Conservation (phyloP, 306 rosid genomes). For the Quercus robur region DNA sequence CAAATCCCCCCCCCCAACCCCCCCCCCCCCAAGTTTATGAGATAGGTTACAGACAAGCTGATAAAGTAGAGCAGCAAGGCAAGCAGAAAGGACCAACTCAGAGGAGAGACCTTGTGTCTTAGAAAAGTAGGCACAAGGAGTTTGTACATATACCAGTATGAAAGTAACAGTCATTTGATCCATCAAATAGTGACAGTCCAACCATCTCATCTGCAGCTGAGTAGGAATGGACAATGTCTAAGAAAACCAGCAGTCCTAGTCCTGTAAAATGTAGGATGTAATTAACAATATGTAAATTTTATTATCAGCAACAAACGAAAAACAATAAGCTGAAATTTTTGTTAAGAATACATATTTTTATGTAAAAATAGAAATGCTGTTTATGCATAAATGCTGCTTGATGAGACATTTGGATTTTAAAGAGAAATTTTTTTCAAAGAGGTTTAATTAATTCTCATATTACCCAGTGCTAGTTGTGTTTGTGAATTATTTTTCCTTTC, state of each 20-base stretch:
- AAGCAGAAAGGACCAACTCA: constrained; percentile 5
- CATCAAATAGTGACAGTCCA: constrained; percentile 86
- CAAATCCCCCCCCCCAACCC: background rate
- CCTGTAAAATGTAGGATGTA: constrained; percentile 47
- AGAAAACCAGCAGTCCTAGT: constrained; percentile 76
- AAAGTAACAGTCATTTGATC: constrained; percentile 91
- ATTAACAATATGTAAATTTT: constrained; percentile 17
- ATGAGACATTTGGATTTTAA: background rate
- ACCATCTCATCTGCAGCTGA: constrained; percentile 98
- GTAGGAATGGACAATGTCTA: constrained; percentile 93
- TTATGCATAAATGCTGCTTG: background rate
- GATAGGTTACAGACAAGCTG: constrained; percentile 11
- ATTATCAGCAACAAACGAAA: background rate
- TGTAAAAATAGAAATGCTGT: background rate
- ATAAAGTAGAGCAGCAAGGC: constrained; percentile 8
- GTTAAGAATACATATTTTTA: constrained; percentile 2
- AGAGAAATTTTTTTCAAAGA: background rate
- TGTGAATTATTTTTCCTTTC: background rate
- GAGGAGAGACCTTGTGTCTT: constrained; percentile 5
- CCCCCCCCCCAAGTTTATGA: background rate
- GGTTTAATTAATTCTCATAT: background rate
- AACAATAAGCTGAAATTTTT: background rate
- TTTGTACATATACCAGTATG: constrained; percentile 64
- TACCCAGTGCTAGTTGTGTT: background rate
- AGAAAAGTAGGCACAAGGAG: constrained; percentile 15